Evolutionary conservation across 129 eudicot genomes (phyloP), one percentile per base, ranked within the genome.

Genomic region (Flaveria bidentis): DNA sequence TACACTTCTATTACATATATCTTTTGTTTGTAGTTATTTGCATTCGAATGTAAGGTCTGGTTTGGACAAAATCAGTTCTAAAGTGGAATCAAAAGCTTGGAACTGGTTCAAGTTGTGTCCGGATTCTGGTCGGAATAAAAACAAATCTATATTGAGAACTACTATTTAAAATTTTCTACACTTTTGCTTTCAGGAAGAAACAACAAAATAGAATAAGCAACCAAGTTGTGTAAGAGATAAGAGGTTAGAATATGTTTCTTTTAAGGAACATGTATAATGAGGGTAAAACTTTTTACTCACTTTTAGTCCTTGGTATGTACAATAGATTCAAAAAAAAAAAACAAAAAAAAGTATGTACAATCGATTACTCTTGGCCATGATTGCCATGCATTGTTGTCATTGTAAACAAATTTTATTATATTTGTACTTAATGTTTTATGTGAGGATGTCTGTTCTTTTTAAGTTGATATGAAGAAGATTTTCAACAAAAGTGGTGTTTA

Each of bases 1-100:
- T 80, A 57, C 10, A 53, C 11, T 73, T 80, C 23, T 28, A 73
- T 80, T 18, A 5, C 58, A 57, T 57, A n/a, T 23, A 60, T 39
- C 78, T 75, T 62, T 75, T 62, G 49, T 47, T 62, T 60, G 16
- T 6, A 60, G 60, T 26, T 61, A 11, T 10, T 26, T 26, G 41
- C 41, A 25, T 61, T 14, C 9, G 36, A 58, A 61, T 61, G 42
- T 26, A 25, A 12, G 41, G 42, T 61, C n/a, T 9, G 13, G 10
- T 61, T 61, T 61, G 18, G n/a, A 61, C 67, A 11, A 0, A 25
- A 61, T n/a, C 41, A 61, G 67, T 61, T 61, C 42, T 15, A 61
- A 61, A 61, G 10, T 6, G n/a, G 17, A 60, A 60, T 60, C 41
- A 25, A 4, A 61, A 7, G 67, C 26, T 60, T 60, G 41, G 41